These are phyloP conservation scores for Aegilops bicornis DNA, from an alignment of 176 grass and related monocot genomes.

Conservation along the genomic window DNA sequence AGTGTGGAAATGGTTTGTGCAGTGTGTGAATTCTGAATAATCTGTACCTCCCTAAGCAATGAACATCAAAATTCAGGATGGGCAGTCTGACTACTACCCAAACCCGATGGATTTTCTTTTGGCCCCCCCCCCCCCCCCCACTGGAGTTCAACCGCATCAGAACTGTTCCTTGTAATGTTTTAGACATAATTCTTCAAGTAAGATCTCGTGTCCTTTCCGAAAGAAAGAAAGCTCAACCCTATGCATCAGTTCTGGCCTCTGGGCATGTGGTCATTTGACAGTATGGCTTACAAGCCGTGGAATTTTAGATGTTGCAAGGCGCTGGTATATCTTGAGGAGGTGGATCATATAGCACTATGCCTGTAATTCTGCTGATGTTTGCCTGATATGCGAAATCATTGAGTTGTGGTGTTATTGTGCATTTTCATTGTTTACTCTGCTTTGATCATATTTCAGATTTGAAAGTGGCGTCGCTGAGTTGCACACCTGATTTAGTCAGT, in stretches of 20 bases:
- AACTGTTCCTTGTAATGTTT: neutral
- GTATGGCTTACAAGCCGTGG: neutral
- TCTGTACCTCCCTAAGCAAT: neutral
- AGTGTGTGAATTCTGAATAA: neutral
- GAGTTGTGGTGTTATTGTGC: neutral
- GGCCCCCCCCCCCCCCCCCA: neutral
- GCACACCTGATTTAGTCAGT: neutral
- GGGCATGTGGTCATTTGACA: neutral
- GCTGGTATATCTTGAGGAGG: neutral
- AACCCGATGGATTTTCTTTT: neutral
- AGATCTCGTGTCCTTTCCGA: neutral
- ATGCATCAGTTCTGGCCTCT: neutral
- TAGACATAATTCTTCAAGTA: neutral
- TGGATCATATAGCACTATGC: neutral
- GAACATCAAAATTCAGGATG: neutral
- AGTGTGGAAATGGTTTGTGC: neutral
- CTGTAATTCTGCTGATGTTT: neutral
- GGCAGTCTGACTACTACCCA: neutral
- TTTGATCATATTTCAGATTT: neutral
- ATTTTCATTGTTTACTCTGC: slow-evolving; percentile 8
- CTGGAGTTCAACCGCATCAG: neutral
- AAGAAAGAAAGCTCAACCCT: neutral
- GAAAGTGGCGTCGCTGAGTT: neutral
- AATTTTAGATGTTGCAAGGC: neutral
- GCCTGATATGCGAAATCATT: neutral